These are phyloP conservation scores for Globisporangium irregulare DNA, from an alignment of 352 stramenopile species.

Conservation along the genomic window DNA sequence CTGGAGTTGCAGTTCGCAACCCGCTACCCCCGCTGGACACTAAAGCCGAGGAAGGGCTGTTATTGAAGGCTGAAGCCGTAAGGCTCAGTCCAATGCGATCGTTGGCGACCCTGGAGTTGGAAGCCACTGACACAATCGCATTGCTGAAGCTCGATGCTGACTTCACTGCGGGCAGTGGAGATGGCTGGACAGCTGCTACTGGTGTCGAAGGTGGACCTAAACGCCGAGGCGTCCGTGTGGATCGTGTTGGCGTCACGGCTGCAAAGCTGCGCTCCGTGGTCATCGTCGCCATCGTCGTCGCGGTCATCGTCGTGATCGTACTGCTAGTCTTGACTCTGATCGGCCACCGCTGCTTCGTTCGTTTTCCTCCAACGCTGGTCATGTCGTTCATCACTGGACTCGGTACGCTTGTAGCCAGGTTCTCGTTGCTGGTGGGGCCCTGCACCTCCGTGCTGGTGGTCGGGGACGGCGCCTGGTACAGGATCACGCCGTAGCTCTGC, in stretches of 20 bases:
- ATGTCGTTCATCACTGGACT: conserved; percentile 18
- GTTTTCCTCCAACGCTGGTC: not conserved
- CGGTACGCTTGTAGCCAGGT: not conserved
- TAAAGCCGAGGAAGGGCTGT: not conserved
- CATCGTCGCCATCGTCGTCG: not conserved
- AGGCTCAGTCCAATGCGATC: not conserved
- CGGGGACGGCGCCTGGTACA: conserved; percentile 9
- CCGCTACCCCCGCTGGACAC: not conserved
- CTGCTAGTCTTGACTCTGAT: conserved; percentile 3
- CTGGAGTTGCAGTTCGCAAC: not conserved
- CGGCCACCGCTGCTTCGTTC: not conserved
- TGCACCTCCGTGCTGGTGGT: not conserved
- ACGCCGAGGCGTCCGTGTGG: not conserved
- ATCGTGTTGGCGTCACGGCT: not conserved
- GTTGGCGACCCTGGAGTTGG: not conserved
- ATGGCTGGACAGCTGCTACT: not conserved
- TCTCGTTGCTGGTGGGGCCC: not conserved
- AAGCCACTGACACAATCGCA: not conserved
- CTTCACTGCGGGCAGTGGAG: not conserved
- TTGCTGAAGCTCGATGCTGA: not conserved
- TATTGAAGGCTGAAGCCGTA: not conserved
- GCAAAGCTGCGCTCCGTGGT: not conserved
- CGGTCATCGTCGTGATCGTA: not conserved
- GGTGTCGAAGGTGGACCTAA: not conserved
- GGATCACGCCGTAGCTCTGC: conserved; percentile 9